A percentile compares a stretch with the other conserved stretches of the same genome.
Conservation (phyloP, 2,329 filamentous ascomycete genomes). For the Fusarium torulosum region DNA sequence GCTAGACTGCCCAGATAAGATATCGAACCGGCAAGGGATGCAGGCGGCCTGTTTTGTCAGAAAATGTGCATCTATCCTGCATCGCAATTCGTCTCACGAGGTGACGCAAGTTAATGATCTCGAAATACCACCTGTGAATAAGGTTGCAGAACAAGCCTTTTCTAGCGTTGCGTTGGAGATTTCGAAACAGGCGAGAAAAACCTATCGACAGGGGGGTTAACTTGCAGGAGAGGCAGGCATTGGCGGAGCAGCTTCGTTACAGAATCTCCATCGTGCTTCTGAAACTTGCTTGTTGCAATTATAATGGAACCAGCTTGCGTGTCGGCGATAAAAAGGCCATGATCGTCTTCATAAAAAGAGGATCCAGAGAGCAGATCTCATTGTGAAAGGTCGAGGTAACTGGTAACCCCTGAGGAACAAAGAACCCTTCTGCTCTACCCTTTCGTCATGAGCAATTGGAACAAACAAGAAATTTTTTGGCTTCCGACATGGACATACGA, state of each 20-base stretch:
- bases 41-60: background rate
- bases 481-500: constrained; percentile 20
- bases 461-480: constrained; percentile 15
- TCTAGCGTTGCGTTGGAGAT: constrained; percentile 32
- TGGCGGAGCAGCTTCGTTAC: constrained; percentile 32
- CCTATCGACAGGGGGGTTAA: constrained; percentile 17
- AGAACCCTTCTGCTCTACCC: background rate
- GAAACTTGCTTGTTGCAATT: constrained; percentile 26
- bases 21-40: constrained; percentile 6
- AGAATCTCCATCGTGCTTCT: constrained; percentile 14
- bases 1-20: constrained; percentile 9
- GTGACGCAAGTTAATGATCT: constrained; percentile 19
- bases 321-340: constrained; percentile 16
- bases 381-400: constrained; percentile 24
- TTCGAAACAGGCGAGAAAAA: constrained; percentile 25
- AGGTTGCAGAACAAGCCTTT: constrained; percentile 38
- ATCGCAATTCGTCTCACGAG: constrained; percentile 13
- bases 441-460: constrained; percentile 10
- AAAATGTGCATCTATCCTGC: constrained; percentile 21
- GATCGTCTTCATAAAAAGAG: constrained; percentile 15
- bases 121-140: constrained; percentile 24
- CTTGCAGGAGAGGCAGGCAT: constrained; percentile 13
- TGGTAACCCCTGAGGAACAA: constrained; percentile 25
- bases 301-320: constrained; percentile 39
- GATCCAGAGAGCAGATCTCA: background rate